These are phyloP conservation scores for Ustilago crameri DNA, from an alignment of 1,284 basidiomycete species.

Conservation along the genomic window DNA sequence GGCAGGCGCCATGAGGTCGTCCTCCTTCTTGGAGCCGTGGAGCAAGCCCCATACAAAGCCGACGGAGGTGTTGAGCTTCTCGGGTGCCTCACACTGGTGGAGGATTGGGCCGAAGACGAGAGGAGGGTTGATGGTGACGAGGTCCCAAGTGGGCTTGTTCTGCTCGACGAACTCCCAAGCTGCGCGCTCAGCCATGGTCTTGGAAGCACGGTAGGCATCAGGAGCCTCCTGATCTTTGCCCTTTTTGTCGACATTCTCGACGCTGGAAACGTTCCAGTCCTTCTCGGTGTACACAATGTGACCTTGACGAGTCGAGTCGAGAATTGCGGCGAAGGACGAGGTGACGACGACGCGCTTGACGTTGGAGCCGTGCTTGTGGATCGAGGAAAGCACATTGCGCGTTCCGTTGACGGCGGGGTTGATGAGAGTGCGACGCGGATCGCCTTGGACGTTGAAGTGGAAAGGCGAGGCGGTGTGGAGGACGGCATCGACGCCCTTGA, in stretches of 20 bases:
- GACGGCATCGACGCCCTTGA: conserved; percentile 76
- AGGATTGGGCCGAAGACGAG: conserved; percentile 70
- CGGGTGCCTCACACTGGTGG: conserved; percentile 72
- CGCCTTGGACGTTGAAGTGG: conserved; percentile 63
- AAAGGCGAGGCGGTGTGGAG: conserved; percentile 74
- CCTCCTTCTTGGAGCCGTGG: conserved; percentile 68
- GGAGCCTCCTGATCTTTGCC: conserved; percentile 67
- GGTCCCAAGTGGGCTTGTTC: conserved; percentile 47
- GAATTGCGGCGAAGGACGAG: conserved; percentile 74
- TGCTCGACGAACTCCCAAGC: conserved; percentile 68
- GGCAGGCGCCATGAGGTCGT: conserved; percentile 48
- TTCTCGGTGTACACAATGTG: conserved; percentile 65
- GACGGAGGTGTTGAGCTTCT: conserved; percentile 73
- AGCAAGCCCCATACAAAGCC: conserved; percentile 69
- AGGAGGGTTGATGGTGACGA: conserved; percentile 56
- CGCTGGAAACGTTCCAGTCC: conserved; percentile 78
- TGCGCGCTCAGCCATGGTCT: conserved; percentile 77
- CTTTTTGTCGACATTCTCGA: conserved; percentile 68
- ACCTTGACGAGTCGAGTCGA: conserved; percentile 63
- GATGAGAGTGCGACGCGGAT: conserved; percentile 70
- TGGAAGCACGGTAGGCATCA: conserved; percentile 72
- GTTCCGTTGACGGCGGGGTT: conserved; percentile 77
- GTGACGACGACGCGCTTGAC: conserved; percentile 76
- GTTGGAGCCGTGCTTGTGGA: conserved; percentile 72
- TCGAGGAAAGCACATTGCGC: conserved; percentile 73